phyloP scores from a whole-genome alignment of 73 alveolate species.

The Tetrahymena malaccensis region DNA sequence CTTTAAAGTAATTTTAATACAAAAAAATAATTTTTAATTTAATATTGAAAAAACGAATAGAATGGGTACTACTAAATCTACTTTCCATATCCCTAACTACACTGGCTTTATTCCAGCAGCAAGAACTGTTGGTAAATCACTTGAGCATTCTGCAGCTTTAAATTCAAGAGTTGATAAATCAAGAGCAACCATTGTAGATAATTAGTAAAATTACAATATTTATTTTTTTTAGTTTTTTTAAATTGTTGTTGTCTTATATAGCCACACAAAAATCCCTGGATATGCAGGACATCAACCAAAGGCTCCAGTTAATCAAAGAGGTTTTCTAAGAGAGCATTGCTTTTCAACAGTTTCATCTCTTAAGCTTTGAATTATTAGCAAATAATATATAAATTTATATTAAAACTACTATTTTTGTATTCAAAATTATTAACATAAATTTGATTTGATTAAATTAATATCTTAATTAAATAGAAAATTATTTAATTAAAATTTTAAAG shows the following conservation, averaged over 20 bases:
- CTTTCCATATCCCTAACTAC: slow-evolving; percentile 28
- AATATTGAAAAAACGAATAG: neutral
- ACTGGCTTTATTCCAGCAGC: slow-evolving; percentile 37
- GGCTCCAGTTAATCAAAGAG: slow-evolving; percentile 19
- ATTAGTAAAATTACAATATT: slow-evolving; percentile 1
- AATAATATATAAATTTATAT: neutral
- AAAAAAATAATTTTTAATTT: neutral
- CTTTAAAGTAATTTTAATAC: neutral
- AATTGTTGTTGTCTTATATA: neutral
- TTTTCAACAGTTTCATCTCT: neutral
- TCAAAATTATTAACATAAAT: too few relatives aligned
- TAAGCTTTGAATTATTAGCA: neutral
- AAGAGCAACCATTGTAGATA: slow-evolving; percentile 28
- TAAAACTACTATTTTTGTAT: too few relatives aligned
- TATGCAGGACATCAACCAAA: slow-evolving; percentile 42
- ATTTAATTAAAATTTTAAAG: too few relatives aligned
- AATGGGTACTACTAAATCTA: slow-evolving; percentile 32
- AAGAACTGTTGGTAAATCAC: slow-evolving; percentile 15
- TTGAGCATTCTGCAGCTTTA: slow-evolving; percentile 33
- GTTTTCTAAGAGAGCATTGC: neutral
- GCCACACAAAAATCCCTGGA: slow-evolving; percentile 44
- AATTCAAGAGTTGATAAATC: slow-evolving; percentile 27
- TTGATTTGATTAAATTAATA: neutral
- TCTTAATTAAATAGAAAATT: too few relatives aligned
- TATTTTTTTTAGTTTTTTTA: neutral